These are phyloP conservation scores for Inonotus hispidus DNA, from an alignment of 1,284 basidiomycete species.

Conservation along the genomic window DNA sequence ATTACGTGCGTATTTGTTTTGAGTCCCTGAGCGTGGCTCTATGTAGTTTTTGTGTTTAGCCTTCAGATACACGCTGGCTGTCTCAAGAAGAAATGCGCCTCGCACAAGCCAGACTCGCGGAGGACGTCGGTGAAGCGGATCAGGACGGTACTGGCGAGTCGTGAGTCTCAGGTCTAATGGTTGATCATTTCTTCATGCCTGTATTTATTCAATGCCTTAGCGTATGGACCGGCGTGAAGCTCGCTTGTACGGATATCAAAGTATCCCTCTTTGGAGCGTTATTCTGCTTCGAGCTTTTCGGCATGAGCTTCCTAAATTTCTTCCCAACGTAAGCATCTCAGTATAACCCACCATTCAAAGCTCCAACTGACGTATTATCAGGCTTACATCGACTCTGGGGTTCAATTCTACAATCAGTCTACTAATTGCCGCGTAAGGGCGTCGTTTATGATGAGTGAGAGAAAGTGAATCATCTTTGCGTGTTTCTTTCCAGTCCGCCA, in stretches of 20 bases:
- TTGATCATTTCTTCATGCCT: background rate
- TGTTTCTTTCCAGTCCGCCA: slow-evolving; percentile 43
- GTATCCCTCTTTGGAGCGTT: slow-evolving; percentile 30
- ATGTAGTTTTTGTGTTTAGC: slow-evolving; percentile 15
- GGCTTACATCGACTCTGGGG: slow-evolving; percentile 34
- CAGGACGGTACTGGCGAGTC: slow-evolving; percentile 28
- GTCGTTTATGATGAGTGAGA: background rate
- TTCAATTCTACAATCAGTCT: slow-evolving; percentile 31
- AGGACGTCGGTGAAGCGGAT: slow-evolving; percentile 38
- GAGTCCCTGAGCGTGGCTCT: background rate
- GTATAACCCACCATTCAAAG: background rate
- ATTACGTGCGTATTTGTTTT: slow-evolving; percentile 20
- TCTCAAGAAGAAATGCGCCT: slow-evolving; percentile 34
- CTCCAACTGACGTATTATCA: slow-evolving; percentile 39
- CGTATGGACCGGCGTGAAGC: slow-evolving; percentile 23
- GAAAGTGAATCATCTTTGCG: background rate
- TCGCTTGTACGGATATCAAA: slow-evolving; percentile 32
- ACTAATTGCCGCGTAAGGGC: slow-evolving; percentile 33
- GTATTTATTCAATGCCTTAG: background rate
- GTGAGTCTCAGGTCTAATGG: slow-evolving; percentile 18
- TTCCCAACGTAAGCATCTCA: slow-evolving; percentile 28
- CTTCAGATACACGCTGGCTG: slow-evolving; percentile 38
- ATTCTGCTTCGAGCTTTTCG: slow-evolving; percentile 22
- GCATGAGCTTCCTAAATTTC: slow-evolving; percentile 36
- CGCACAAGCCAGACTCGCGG: slow-evolving; percentile 40